Conservation (phyloP, 2,329 filamentous ascomycete genomes). For the Colletotrichum australisinense region DNA sequence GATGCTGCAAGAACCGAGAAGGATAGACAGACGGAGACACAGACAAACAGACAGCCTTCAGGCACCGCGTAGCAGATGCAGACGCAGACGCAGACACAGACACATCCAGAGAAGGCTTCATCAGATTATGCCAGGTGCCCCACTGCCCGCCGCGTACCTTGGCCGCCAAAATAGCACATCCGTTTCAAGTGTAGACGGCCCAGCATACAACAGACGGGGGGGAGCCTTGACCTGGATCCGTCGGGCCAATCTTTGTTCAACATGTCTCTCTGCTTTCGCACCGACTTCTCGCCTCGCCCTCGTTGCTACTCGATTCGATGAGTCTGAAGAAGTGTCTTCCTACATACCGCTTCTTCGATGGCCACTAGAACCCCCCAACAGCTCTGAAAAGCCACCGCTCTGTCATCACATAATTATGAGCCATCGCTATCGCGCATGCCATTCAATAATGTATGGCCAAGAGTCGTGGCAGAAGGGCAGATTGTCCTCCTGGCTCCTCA, state of each 20-base stretch:
- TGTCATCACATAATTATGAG: neutral
- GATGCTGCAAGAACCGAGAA: neutral
- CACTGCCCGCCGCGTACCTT: conserved; percentile 16
- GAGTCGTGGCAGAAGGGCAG: neutral
- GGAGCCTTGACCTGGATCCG: neutral
- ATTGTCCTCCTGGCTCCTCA: neutral
- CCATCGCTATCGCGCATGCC: neutral
- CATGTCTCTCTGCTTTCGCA: neutral
- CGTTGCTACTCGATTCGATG: neutral
- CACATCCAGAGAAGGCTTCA: conserved; percentile 5
- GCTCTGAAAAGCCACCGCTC: neutral
- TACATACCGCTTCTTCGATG: neutral
- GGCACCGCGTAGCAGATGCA: conserved; percentile 6
- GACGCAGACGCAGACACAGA: neutral
- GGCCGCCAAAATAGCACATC: conserved; percentile 31
- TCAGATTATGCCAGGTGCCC: conserved; percentile 19
- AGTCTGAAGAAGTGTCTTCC: neutral
- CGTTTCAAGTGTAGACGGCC: conserved; percentile 27
- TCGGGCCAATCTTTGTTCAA: neutral
- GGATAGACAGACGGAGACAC: conserved; percentile 1
- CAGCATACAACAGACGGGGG: neutral
- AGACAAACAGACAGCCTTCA: neutral
- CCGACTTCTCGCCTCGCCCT: neutral
- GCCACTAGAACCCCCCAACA: neutral
- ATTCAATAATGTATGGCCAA: neutral